Evolutionary conservation across 2,329 filamentous ascomycete genomes (phyloP), one percentile per base, ranked within the genome.

Genomic region (Penicillium sp.): DNA sequence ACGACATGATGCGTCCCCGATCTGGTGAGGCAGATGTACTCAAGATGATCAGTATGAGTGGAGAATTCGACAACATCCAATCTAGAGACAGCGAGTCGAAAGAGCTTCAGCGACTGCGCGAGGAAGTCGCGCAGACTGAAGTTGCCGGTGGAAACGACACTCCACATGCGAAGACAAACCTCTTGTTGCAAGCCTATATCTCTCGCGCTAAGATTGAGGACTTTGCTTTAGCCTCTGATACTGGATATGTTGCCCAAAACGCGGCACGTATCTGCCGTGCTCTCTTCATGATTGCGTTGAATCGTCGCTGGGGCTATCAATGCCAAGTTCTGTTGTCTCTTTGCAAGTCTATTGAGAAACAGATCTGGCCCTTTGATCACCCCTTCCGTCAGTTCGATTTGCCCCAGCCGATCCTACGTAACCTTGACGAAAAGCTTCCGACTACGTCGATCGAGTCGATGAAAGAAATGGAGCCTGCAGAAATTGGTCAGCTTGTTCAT

Each of bases 21-120:
- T 87, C 91, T 10, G 91, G 89, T 0, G 94, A 99, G 75, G 91
- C 91, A 6, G 94, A 99, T 68, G 88, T 97, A 44, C 79, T 99
- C 51, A 90, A 89, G 69, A 97, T 99, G 91, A 91, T 99, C 68
- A 92, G 91, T 64, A 91, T 94, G 89, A 96, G 92, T 71, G 91
- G 92, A 61, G 94, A 99, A 73, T 99, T 99, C 65, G 91, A 97
- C 77, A 96, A 99, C 63, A 90, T 99, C 40, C 92, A 97, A 69
- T 91, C 89, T 5, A 82, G 95, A 59, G 94, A 99, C 53, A 94
- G 79, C 49, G 95, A 99, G 74, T 87, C 88, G 54, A 89, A 92
- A 66, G 95, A 99, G 72, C 80, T 99, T n/a, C 82, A 82, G 17
- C 81, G 84, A 22, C 80, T 99, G 50, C 85, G 84, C 60, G 79